These are phyloP conservation scores for Gaultheria prostrata DNA, from an alignment of 148 eudicot genomes.

Conservation along the genomic window DNA sequence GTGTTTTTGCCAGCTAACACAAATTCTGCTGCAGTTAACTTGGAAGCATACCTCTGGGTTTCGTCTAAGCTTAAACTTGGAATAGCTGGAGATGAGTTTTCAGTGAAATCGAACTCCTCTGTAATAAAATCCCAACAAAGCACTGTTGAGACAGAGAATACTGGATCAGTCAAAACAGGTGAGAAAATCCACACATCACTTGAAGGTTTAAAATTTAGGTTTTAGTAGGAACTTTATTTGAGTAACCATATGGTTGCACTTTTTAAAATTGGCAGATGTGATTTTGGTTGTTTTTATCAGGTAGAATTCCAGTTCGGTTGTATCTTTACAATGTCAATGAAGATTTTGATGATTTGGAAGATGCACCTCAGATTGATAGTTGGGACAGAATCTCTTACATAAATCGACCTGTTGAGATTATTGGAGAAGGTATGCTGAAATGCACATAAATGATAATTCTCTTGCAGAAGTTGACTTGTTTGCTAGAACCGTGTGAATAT, in stretches of 20 bases:
- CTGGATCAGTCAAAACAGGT: constrained; percentile 66
- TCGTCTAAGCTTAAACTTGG: constrained; percentile 79
- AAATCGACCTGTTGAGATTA: constrained; percentile 76
- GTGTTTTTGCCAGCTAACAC: neutral
- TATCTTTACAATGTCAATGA: constrained; percentile 53
- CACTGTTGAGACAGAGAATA: constrained; percentile 39
- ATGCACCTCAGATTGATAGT: constrained; percentile 59
- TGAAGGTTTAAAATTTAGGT: neutral
- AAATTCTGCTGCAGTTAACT: constrained; percentile 47
- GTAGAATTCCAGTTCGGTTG: constrained; percentile 84
- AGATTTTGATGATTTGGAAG: constrained; percentile 69
- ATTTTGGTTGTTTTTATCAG: constrained; percentile 37
- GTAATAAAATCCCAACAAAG: constrained; percentile 33
- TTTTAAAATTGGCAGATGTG: neutral
- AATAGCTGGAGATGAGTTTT: constrained; percentile 57
- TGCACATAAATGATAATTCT: neutral
- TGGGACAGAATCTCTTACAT: constrained; percentile 86
- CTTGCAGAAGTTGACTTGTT: neutral
- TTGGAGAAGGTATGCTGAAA: constrained; percentile 52
- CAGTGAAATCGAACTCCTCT: constrained; percentile 44
- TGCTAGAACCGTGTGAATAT: neutral
- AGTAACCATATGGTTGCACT: neutral
- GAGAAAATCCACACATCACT: constrained; percentile 14
- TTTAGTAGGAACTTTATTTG: neutral
- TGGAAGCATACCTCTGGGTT: constrained; percentile 68